Base-by-base conservation (phyloP, 768 basidiomycete species). In the Daedaleopsis nitida region DNA sequence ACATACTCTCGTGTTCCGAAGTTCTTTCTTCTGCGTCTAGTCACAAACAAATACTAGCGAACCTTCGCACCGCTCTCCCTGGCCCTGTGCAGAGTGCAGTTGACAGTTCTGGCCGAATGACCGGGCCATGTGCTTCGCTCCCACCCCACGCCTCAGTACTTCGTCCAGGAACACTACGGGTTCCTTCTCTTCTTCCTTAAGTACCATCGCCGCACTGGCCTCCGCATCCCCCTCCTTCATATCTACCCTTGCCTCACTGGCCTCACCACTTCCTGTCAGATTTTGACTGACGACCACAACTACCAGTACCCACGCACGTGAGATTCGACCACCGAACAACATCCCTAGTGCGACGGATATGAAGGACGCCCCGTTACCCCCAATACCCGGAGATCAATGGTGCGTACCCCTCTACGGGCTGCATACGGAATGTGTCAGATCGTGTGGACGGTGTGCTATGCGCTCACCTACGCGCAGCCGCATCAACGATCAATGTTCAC, bases 81-180 rank as follows among this genome's bases (percentile, higher is more conserved):
- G 27, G 27, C 3, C 27, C 27, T 32, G 27, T 44, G 35, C 57
- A 10, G 38, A 37, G 24, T 44, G 10, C 39, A 48, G 32, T 51
- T 44, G 21, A 17, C 49, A 19, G 44, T 24, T 45, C 34, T 16
- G 43, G n/a, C 42, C 54, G 4, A 47, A 21, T 52, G 32, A 24
- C 50, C 39, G 43, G 23, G 13, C 21, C 62, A 58, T 58, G 62
- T 58, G 57, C 57, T 53, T 44, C 37, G 17, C 24, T 62, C 60
- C 51, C 60, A 62, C 60, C 37, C 55, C 45, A 37, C 38, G 17
- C 44, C n/a, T 39, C 1, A 23, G 16, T 43, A 23, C 17, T 42
- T 2, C 19, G 13, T n/a, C 51, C 24, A n/a, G 8, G 43, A 14
- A n/a, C 21, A 21, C 24, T 27, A 48, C 35, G 50, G 19, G 9